Evolutionary conservation across 1,284 basidiomycete species (phyloP).

Genomic region (Pseudozyma hubeiensis): DNA sequence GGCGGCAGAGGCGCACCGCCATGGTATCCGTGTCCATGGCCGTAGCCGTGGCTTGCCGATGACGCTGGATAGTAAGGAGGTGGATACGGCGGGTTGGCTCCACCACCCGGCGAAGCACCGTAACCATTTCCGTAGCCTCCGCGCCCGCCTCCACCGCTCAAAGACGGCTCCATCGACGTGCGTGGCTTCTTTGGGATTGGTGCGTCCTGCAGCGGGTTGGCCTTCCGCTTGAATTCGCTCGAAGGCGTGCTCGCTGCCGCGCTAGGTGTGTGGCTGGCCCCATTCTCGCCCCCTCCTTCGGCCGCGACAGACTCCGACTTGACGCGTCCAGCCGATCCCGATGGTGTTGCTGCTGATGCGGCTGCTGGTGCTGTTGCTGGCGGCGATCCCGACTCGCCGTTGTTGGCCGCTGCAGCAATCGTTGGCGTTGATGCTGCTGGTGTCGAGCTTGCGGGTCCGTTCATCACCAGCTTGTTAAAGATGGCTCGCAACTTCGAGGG

Average conservation of each 20-base stretch:
- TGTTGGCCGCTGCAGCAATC: slow-evolving; percentile 1
- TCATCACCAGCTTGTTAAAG: slow-evolving; percentile 61
- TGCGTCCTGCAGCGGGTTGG: slow-evolving; percentile 42
- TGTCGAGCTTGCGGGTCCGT: slow-evolving; percentile 24
- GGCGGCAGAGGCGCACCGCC: slow-evolving; percentile 7
- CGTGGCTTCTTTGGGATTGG: slow-evolving; percentile 56
- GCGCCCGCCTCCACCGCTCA: slow-evolving; percentile 8
- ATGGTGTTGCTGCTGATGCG: slow-evolving; percentile 8
- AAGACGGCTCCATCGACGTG: slow-evolving; percentile 43
- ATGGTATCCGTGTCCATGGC: slow-evolving; percentile 11
- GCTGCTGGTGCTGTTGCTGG: slow-evolving; percentile 9
- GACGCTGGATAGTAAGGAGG: slow-evolving; percentile 34
- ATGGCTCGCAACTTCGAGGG: slow-evolving; percentile 61
- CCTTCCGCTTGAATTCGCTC: slow-evolving; percentile 42
- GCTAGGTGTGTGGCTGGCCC: slow-evolving; percentile 8
- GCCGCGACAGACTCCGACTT: slow-evolving; percentile 27
- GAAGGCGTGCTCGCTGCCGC: slow-evolving; percentile 3
- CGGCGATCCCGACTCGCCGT: slow-evolving; percentile 23
- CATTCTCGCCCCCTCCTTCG: slow-evolving; percentile 23
- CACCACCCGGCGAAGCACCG: slow-evolving; percentile 18
- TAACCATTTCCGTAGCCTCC: slow-evolving; percentile 39
- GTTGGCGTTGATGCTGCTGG: slow-evolving; percentile 16
- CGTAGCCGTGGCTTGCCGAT: slow-evolving; percentile 11
- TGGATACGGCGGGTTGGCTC: slow-evolving; percentile 22
- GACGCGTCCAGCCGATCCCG: slow-evolving; percentile 9